phyloP scores from a whole-genome alignment of 2,329 filamentous ascomycete species.

The Beauveria medogensis region DNA sequence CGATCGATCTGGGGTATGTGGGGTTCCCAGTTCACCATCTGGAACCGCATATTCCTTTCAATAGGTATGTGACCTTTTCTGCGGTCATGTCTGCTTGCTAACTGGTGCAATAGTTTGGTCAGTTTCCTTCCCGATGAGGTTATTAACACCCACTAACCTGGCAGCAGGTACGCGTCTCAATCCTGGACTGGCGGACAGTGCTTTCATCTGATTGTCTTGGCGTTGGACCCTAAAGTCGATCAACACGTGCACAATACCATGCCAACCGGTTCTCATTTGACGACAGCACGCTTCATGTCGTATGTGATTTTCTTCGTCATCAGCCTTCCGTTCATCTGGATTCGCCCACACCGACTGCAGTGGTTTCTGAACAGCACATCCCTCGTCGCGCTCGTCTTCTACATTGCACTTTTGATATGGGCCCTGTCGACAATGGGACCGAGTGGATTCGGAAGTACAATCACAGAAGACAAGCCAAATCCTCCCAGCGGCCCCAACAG shows the following conservation, averaged over 20 bases:
- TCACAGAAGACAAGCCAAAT: slow-evolving; percentile 18
- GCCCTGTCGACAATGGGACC: slow-evolving; percentile 34
- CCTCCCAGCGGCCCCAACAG: slow-evolving; percentile 23
- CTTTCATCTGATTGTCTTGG: slow-evolving; percentile 36
- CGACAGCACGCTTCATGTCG: slow-evolving; percentile 33
- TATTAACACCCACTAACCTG: neutral
- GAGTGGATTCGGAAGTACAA: slow-evolving; percentile 29
- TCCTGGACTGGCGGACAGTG: slow-evolving; percentile 40
- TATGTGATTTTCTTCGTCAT: slow-evolving; percentile 37
- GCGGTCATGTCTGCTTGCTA: neutral
- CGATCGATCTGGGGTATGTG: slow-evolving; percentile 33
- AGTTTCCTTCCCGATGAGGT: neutral
- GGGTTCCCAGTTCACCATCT: slow-evolving; percentile 33
- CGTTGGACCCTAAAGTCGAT: slow-evolving; percentile 36
- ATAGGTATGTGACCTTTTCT: slow-evolving; percentile 23
- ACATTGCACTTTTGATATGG: slow-evolving; percentile 35
- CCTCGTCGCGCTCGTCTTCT: slow-evolving; percentile 31
- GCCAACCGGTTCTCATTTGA: slow-evolving; percentile 33
- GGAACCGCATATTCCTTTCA: slow-evolving; percentile 34
- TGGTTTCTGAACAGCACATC: slow-evolving; percentile 34
- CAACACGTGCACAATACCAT: slow-evolving; percentile 34
- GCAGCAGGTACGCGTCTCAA: slow-evolving; percentile 33
- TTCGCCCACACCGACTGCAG: slow-evolving; percentile 35
- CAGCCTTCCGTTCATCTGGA: slow-evolving; percentile 35
- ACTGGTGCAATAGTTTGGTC: slow-evolving; percentile 18